These are phyloP conservation scores for Verticillium klebahnii DNA, from an alignment of 2,329 filamentous ascomycete species.

Conservation along the genomic window DNA sequence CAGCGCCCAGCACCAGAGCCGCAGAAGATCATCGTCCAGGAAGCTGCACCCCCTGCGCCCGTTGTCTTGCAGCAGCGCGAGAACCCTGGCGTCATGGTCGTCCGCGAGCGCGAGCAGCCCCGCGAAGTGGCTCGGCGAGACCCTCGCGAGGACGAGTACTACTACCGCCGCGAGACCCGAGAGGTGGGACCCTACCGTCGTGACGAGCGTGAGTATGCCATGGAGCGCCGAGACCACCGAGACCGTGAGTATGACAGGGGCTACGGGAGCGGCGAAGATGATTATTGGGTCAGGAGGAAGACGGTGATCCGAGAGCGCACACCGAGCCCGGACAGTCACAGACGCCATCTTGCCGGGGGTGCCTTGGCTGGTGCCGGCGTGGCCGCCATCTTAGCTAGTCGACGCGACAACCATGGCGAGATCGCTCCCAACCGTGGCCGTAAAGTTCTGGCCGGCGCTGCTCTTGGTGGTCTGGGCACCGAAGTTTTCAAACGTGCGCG, in stretches of 20 bases:
- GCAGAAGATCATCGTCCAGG: constrained; percentile 57
- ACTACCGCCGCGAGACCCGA: constrained; percentile 42
- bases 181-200: constrained; percentile 30
- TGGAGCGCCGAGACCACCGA: constrained; percentile 22
- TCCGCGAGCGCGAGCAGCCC: constrained; percentile 34
- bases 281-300: constrained; percentile 34
- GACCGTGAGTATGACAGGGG: constrained; percentile 22
- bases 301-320: constrained; percentile 47
- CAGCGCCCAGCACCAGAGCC: constrained; percentile 50
- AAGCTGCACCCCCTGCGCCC: constrained; percentile 48
- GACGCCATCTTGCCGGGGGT: constrained; percentile 58
- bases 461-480: constrained; percentile 57
- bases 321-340: constrained; percentile 46
- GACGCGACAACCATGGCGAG: constrained; percentile 46
- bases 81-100: constrained; percentile 39
- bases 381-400: constrained; percentile 53
- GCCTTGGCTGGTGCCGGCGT: constrained; percentile 59
- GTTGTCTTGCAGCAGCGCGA: constrained; percentile 41
- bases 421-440: constrained; percentile 47
- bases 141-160: constrained; percentile 44
- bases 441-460: constrained; percentile 57
- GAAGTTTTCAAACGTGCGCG: constrained; percentile 56
- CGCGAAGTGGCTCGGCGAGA: constrained; percentile 32
- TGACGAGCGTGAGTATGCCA: constrained; percentile 21
- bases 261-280: constrained; percentile 33